Conservation (phyloP, 1,139 yeast genomes). For the Geotrichum australiense region DNA sequence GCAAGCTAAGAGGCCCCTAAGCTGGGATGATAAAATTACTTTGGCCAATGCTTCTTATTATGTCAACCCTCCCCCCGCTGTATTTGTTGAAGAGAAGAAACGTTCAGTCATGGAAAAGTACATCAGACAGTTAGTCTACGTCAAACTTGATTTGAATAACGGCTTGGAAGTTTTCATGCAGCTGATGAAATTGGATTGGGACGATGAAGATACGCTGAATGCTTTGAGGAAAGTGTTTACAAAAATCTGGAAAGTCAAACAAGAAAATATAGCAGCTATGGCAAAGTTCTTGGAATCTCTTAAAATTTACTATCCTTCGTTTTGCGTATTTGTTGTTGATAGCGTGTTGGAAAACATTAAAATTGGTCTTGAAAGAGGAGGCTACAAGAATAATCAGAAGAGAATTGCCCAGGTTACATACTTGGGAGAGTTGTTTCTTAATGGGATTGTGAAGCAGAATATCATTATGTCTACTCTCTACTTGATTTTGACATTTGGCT, state of each 20-base stretch:
- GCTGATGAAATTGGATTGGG: conserved; percentile 45
- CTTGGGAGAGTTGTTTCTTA: conserved; percentile 51
- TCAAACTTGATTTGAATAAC: conserved; percentile 43
- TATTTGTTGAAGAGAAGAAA: conserved; percentile 25
- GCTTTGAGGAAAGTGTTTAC: conserved; percentile 49
- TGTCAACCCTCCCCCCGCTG: conserved; percentile 45
- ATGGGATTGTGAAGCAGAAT: conserved; percentile 42
- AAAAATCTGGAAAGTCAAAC: conserved; percentile 56
- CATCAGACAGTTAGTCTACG: conserved; percentile 33
- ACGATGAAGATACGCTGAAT: conserved; percentile 37
- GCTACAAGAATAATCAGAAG: conserved; percentile 51
- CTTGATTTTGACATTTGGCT: conserved; percentile 59
- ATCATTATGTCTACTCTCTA: conserved; percentile 51
- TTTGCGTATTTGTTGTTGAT: conserved; percentile 50
- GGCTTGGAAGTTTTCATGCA: conserved; percentile 36
- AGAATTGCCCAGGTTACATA: conserved; percentile 58
- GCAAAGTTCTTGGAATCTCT: conserved; percentile 44
- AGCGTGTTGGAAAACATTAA: conserved; percentile 55
- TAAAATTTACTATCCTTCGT: conserved; percentile 36
- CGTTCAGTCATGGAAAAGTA: conserved; percentile 31
- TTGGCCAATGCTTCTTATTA: conserved; percentile 53
- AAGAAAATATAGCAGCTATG: conserved; percentile 46
- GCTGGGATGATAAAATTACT: conserved; percentile 52
- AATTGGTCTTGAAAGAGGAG: conserved; percentile 60
- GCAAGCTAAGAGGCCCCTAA: conserved; percentile 45